A percentile compares a stretch with the other conserved stretches of the same genome.
phyloP scores from a whole-genome alignment of 2,329 filamentous ascomycete species.

The Alternaria consortialis region DNA sequence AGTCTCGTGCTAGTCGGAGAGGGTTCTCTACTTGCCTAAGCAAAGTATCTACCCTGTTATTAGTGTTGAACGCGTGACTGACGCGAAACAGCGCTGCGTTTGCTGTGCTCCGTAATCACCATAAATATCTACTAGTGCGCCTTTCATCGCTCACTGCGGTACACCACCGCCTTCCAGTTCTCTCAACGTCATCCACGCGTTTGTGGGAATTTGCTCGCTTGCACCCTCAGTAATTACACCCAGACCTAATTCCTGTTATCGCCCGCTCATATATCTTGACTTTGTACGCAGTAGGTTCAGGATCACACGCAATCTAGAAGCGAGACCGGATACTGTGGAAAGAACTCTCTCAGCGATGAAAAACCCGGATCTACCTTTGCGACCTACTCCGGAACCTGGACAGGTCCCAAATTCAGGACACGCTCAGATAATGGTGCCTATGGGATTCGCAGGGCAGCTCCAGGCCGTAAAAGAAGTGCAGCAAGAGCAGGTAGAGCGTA shows the following conservation, averaged over 20 bases:
- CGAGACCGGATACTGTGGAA: background rate
- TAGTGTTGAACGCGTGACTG: background rate
- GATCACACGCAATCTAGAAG: background rate
- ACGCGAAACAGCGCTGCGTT: background rate
- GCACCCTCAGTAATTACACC: background rate
- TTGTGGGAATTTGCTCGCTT: background rate
- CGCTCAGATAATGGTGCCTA: constrained; percentile 11
- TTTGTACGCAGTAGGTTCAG: background rate
- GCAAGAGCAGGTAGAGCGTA: constrained; percentile 13
- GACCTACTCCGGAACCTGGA: background rate
- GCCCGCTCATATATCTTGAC: background rate
- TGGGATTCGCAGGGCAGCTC: constrained; percentile 28
- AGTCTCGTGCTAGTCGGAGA: background rate
- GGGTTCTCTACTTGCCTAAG: background rate
- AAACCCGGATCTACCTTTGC: background rate
- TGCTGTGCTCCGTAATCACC: background rate
- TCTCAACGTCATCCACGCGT: background rate
- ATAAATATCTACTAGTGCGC: background rate
- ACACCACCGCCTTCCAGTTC: too few relatives aligned
- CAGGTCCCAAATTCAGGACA: background rate
- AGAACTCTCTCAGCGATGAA: background rate
- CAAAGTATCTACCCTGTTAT: background rate
- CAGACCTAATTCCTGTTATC: background rate
- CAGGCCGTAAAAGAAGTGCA: constrained; percentile 22
- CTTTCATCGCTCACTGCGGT: background rate